phyloP scores from a whole-genome alignment of 1,139 yeast genomes.

The Diutina pseudorugosa region DNA sequence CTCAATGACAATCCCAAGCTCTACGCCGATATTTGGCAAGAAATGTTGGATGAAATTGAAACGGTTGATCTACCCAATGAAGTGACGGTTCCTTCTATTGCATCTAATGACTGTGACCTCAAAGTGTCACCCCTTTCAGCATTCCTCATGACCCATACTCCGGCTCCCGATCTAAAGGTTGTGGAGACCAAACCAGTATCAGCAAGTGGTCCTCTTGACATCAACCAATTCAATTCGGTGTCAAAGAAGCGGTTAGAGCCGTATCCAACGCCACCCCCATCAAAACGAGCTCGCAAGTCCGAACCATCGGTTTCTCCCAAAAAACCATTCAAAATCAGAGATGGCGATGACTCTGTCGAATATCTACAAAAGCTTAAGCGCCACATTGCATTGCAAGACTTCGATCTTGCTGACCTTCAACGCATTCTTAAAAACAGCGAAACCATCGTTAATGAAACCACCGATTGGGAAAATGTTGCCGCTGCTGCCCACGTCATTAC shows the following conservation, averaged over 20 bases:
- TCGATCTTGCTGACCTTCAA: not conserved
- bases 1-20: not conserved
- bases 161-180: not conserved
- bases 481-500: not conserved
- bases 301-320: not conserved
- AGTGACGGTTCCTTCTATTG: not conserved
- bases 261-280: not conserved
- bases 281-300: not conserved
- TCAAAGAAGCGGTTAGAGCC: not conserved
- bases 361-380: not conserved
- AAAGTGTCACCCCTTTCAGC: not conserved
- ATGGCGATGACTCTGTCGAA: not conserved
- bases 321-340: not conserved
- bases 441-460: not conserved
- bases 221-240: not conserved
- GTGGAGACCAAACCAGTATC: not conserved
- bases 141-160: not conserved
- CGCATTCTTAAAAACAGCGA: not conserved
- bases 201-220: not conserved
- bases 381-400: not conserved
- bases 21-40: not conserved
- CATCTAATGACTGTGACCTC: not conserved
- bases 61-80: not conserved
- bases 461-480: constrained; percentile 1
- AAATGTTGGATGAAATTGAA: not conserved